A percentile compares a stretch with the other conserved stretches of the same genome.
phyloP scores from a whole-genome alignment of 495 filamentous ascomycete genomes.

The Cairneyella variabilis region DNA sequence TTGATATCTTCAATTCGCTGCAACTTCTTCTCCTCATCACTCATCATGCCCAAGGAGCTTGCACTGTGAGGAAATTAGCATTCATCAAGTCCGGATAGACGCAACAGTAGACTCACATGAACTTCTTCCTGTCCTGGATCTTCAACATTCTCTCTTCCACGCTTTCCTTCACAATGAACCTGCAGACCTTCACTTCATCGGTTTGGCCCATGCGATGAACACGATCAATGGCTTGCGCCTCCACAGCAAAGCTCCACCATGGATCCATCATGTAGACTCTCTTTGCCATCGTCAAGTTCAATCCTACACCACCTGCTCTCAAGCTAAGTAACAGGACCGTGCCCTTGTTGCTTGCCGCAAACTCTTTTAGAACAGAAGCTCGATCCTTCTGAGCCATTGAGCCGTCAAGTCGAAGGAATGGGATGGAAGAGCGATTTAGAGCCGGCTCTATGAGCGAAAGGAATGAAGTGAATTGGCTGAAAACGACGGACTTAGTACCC shows the following conservation, averaged over 20 bases:
- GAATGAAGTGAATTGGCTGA: slow-evolving; percentile 96
- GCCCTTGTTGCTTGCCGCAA: slow-evolving; percentile 47
- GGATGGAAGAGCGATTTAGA: slow-evolving; percentile 65
- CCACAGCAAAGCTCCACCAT: slow-evolving; percentile 98
- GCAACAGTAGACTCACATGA: slow-evolving; percentile 60
- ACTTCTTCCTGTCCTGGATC: slow-evolving; percentile 94
- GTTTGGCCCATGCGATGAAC: slow-evolving; percentile 98
- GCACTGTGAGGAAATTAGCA: slow-evolving; percentile 55
- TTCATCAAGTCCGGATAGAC: background rate
- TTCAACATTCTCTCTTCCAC: slow-evolving; percentile 93
- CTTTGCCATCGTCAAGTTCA: slow-evolving; percentile 86
- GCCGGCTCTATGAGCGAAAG: slow-evolving; percentile 84
- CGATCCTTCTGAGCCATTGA: slow-evolving; percentile 83
- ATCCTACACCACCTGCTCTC: slow-evolving; percentile 85
- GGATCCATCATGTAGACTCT: slow-evolving; percentile 98
- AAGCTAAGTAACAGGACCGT: slow-evolving; percentile 78
- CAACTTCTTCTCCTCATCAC: slow-evolving; percentile 85
- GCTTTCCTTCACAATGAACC: slow-evolving; percentile 85
- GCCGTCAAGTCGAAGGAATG: slow-evolving; percentile 84
- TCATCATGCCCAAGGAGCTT: slow-evolving; percentile 88
- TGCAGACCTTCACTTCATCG: slow-evolving; percentile 74
- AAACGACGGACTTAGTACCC: slow-evolving; percentile 83
- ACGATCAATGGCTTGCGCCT: slow-evolving; percentile 96
- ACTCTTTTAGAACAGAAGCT: slow-evolving; percentile 68
- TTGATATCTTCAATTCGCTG: slow-evolving; percentile 92